A percentile compares a stretch with the other conserved stretches of the same genome.
Evolutionary conservation across 352 stramenopile species (phyloP).

Genomic region (Aphanomyces invadans): DNA sequence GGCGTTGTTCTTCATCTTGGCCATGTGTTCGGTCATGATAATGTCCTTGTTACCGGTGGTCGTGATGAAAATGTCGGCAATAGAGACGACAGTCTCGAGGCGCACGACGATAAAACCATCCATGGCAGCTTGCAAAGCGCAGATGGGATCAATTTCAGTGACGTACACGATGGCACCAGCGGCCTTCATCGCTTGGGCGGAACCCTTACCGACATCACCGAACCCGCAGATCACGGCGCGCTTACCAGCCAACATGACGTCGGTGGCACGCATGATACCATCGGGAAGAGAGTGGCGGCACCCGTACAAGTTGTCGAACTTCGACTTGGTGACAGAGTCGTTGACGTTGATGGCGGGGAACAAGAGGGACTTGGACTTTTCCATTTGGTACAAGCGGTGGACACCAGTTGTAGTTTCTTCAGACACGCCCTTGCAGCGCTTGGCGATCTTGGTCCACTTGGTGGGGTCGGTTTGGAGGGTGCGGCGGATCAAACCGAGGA

Average conservation of each 20-base stretch:
- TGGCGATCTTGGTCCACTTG: constrained; percentile 96
- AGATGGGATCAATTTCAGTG: constrained; percentile 98
- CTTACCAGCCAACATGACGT: constrained; percentile 99
- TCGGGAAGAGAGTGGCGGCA: constrained; percentile 98
- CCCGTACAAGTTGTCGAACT: constrained; percentile 99
- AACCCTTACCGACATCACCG: constrained; percentile 98
- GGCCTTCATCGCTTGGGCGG: constrained; percentile 95
- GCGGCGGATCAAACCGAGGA: constrained; percentile 94
- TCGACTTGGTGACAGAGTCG: constrained; percentile 99
- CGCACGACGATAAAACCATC: constrained; percentile 96
- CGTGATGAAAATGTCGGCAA: constrained; percentile 98
- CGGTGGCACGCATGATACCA: constrained; percentile 97
- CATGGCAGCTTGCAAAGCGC: constrained; percentile 97
- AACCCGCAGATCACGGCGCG: constrained; percentile 96
- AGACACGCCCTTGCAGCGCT: constrained; percentile 93
- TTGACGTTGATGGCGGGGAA: constrained; percentile 99
- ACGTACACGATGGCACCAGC: constrained; percentile 95
- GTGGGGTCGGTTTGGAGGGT: constrained; percentile 91
- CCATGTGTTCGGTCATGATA: constrained; percentile 94
- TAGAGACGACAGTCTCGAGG: constrained; percentile 84
- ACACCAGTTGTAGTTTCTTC: constrained; percentile 99
- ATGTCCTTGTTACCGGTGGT: constrained; percentile 99
- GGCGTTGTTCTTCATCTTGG: constrained; percentile 99
- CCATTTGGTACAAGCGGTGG: constrained; percentile 98
- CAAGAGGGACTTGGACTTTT: constrained; percentile 92